These are phyloP conservation scores for Xerocomus amazonicus DNA, from an alignment of 1,284 basidiomycete species.

Conservation along the genomic window DNA sequence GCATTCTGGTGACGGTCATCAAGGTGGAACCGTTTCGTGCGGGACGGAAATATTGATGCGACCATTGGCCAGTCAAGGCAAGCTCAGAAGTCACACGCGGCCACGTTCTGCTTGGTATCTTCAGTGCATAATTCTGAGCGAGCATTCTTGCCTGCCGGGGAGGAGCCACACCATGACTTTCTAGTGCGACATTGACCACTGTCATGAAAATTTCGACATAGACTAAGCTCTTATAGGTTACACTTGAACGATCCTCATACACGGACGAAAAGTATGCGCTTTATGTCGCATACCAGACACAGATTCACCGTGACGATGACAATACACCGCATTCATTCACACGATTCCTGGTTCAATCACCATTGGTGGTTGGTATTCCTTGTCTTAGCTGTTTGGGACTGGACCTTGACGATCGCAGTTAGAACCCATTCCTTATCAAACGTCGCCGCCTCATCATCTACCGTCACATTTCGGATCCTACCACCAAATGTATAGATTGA, in stretches of 20 bases:
- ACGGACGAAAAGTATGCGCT: conserved; percentile 79
- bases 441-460: conserved; percentile 48
- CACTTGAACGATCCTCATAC: conserved; percentile 70
- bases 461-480: conserved; percentile 80
- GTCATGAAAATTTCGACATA: not conserved
- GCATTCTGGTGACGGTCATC: conserved; percentile 28
- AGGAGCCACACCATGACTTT: conserved; percentile 40
- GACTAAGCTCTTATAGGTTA: conserved; percentile 46
- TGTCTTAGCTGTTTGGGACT: not conserved
- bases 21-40: conserved; percentile 76
- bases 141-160: conserved; percentile 27
- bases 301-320: conserved; percentile 70
- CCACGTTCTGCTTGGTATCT: conserved; percentile 37
- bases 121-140: conserved; percentile 43
- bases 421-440: conserved; percentile 57
- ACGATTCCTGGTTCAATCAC: conserved; percentile 78
- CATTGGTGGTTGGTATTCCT: conserved; percentile 55
- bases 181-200: conserved; percentile 42
- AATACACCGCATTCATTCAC: conserved; percentile 56
- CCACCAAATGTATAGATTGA: conserved; percentile 81
- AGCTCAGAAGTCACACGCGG: conserved; percentile 10
- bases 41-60: conserved; percentile 39
- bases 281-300: conserved; percentile 71
- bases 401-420: conserved; percentile 31
- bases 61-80: conserved; percentile 21